Conservation (phyloP, 2,329 filamentous ascomycete genomes). For the Cryphonectria parasitica region DNA sequence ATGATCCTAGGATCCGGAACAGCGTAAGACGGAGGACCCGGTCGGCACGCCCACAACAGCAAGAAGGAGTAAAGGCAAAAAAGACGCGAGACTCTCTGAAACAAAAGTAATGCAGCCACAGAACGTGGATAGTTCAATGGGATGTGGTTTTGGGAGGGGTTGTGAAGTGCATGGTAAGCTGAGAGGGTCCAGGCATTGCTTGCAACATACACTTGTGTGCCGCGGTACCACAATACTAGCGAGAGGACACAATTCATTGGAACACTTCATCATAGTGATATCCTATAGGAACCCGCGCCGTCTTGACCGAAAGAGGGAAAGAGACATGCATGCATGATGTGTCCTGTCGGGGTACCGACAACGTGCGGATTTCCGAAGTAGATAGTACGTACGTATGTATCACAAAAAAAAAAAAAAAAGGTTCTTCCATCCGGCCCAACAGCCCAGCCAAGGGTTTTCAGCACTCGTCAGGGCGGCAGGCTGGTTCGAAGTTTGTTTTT, state of each 20-base stretch:
- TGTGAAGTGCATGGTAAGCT: too few species aligned
- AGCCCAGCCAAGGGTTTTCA: background rate
- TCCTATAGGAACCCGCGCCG: background rate
- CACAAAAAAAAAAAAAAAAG: background rate
- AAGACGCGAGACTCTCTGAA: constrained; percentile 1
- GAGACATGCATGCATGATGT: background rate
- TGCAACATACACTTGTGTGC: background rate
- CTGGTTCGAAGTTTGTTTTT: background rate
- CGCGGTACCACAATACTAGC: background rate
- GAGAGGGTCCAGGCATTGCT: too few species aligned
- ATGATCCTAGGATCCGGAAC: background rate
- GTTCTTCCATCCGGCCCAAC: background rate
- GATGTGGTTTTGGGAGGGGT: background rate
- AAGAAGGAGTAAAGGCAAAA: background rate
- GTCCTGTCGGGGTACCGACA: background rate
- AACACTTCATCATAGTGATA: background rate
- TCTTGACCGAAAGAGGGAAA: background rate
- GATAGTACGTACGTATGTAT: background rate
- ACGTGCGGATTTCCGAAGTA: background rate
- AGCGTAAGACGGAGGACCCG: background rate
- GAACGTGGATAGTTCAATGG: constrained; percentile 12
- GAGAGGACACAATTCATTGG: background rate
- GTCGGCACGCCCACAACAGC: background rate
- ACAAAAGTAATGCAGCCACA: constrained; percentile 15
- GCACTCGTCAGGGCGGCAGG: background rate